Evolutionary conservation across 78 protist genomes (phyloP).

Genomic region (Cavenderia fasciculata): DNA sequence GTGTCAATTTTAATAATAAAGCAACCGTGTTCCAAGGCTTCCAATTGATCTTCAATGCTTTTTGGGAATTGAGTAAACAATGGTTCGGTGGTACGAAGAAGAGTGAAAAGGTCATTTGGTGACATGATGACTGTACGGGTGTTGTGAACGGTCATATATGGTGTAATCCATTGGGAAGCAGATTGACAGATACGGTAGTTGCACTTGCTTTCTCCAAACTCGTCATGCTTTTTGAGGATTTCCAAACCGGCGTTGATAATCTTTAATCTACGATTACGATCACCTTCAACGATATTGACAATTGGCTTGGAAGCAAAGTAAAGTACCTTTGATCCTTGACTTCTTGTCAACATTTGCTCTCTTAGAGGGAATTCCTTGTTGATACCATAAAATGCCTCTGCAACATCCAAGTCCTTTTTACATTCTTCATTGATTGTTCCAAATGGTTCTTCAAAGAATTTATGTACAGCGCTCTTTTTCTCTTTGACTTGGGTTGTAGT

Average conservation of each 20-base stretch:
- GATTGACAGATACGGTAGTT: slow-evolving; percentile 33
- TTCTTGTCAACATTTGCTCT: slow-evolving; percentile 46
- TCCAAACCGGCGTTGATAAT: slow-evolving; percentile 67
- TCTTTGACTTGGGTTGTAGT: not conserved
- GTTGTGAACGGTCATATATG: slow-evolving; percentile 22
- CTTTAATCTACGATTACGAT: slow-evolving; percentile 21
- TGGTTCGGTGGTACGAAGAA: slow-evolving; percentile 30
- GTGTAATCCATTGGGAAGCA: slow-evolving; percentile 34
- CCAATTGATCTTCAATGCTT: not conserved
- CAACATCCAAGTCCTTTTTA: slow-evolving; percentile 10
- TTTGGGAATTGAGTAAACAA: slow-evolving; percentile 8
- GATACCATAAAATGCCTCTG: slow-evolving; percentile 65
- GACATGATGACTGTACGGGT: slow-evolving; percentile 34
- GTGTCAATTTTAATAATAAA: slow-evolving; percentile 23
- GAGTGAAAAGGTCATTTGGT: slow-evolving; percentile 29
- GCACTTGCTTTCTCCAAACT: slow-evolving; percentile 40
- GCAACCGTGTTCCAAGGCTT: slow-evolving; percentile 53
- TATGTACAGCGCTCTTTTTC: not conserved
- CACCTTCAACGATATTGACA: slow-evolving; percentile 36
- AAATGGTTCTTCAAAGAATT: slow-evolving; percentile 62
- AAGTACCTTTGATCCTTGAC: slow-evolving; percentile 26
- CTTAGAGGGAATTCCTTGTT: slow-evolving; percentile 47
- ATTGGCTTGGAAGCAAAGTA: slow-evolving; percentile 42
- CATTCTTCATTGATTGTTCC: slow-evolving; percentile 3
- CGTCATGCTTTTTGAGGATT: slow-evolving; percentile 57